Percentiles rank a stretch among this genome's conserved stretches.
These are phyloP conservation scores for Pichiaceae sp. DNA, from an alignment of 1,139 yeast species.

Conservation along the genomic window DNA sequence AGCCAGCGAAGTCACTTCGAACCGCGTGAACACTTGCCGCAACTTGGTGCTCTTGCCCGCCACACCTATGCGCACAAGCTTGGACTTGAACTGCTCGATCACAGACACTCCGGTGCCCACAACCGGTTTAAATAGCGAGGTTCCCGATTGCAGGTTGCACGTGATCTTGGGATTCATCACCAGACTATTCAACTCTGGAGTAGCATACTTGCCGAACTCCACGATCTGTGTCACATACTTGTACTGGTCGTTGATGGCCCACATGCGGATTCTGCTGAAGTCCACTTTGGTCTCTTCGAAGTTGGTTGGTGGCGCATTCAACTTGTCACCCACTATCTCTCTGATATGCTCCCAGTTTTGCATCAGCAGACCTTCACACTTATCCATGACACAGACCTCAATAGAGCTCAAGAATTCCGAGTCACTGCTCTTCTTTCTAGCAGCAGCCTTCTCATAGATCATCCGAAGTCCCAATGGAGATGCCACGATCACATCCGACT, in stretches of 20 bases:
- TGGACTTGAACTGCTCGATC: conserved; percentile 26
- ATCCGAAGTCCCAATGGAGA: conserved; percentile 87
- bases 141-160: conserved; percentile 24
- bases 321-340: conserved; percentile 55
- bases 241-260: conserved; percentile 87
- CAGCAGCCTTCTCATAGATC: conserved; percentile 48
- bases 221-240: conserved; percentile 67
- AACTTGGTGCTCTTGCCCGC: conserved; percentile 49
- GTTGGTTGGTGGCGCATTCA: conserved; percentile 68
- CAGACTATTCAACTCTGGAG: conserved; percentile 70
- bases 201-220: conserved; percentile 60
- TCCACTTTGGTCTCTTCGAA: conserved; percentile 60
- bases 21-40: conserved; percentile 67
- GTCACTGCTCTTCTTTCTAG: conserved; percentile 25
- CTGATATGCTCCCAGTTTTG: conserved; percentile 88
- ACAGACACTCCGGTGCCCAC: conserved; percentile 13
- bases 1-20: conserved; percentile 47
- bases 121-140: conserved; percentile 23
- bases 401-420: conserved; percentile 80
- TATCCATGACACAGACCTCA: conserved; percentile 73
- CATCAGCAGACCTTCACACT: conserved; percentile 80
- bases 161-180: conserved; percentile 31
- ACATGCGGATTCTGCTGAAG: conserved; percentile 84
- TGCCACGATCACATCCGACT: conserved; percentile 80
- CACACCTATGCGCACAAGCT: conserved; percentile 27